Conservation (phyloP, 2,329 filamentous ascomycete species). For the Hypoxylon sp. region DNA sequence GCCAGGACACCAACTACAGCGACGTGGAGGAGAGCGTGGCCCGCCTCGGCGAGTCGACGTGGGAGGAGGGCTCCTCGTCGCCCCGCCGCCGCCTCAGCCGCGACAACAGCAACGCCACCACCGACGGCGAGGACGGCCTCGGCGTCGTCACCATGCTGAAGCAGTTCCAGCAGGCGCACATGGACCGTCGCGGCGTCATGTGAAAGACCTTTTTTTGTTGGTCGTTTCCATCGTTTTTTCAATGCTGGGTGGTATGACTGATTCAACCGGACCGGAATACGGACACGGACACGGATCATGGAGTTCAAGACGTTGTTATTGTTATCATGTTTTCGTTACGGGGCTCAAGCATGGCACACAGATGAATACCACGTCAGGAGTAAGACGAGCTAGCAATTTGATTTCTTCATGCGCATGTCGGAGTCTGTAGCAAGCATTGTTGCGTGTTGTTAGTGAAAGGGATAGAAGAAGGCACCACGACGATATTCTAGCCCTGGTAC, state of each 20-base stretch:
- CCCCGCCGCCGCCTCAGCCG: constrained; percentile 59
- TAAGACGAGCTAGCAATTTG: background rate
- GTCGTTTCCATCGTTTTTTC: no score
- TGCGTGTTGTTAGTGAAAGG: background rate
- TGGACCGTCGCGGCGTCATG: constrained; percentile 55
- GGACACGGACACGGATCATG: no score
- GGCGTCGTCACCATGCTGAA: constrained; percentile 66
- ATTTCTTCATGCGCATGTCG: background rate
- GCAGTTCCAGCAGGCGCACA: constrained; percentile 65
- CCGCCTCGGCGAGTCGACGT: constrained; percentile 64
- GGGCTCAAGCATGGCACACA: background rate
- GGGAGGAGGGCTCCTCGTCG: constrained; percentile 67
- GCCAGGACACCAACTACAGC: constrained; percentile 56
- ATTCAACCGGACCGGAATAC: background rate
- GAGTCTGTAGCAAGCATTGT: background rate
- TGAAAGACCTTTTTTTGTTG: constrained; percentile 9
- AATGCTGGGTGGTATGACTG: no score
- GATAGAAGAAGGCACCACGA: no score
- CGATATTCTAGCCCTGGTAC: no score
- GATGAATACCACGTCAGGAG: background rate
- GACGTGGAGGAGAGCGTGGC: constrained; percentile 62
- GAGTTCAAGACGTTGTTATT: background rate
- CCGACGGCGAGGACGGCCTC: constrained; percentile 57
- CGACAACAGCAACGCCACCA: constrained; percentile 59
- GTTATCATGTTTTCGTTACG: background rate